A percentile compares a stretch with the other conserved stretches of the same genome.
Evolutionary conservation across 805 yeast species (phyloP).

Genomic region (Ogataea minuta): DNA sequence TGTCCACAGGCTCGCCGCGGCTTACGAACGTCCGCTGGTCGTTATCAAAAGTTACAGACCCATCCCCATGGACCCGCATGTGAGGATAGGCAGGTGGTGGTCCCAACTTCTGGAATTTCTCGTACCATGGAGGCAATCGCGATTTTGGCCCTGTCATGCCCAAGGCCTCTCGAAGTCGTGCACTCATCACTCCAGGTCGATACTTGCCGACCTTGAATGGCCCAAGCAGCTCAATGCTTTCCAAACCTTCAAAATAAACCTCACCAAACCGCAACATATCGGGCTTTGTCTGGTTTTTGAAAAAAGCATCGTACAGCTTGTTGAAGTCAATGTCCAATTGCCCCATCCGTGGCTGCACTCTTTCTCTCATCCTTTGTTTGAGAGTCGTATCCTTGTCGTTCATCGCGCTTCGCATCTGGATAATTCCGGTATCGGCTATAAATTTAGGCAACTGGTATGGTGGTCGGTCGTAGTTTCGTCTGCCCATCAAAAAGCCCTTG

Average conservation of each 20-base stretch:
- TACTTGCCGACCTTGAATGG: conserved; percentile 34
- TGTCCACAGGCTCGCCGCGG: conserved; percentile 27
- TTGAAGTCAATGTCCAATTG: conserved; percentile 81
- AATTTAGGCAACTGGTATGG: conserved; percentile 78
- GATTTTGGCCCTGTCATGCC: conserved; percentile 48
- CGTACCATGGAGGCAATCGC: conserved; percentile 77
- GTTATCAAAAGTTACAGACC: conserved; percentile 33
- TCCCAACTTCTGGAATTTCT: conserved; percentile 65
- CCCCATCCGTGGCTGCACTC: conserved; percentile 89
- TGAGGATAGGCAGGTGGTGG: conserved; percentile 81
- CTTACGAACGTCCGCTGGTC: conserved; percentile 14
- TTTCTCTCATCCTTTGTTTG: conserved; percentile 73
- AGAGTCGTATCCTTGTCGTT: conserved; percentile 53
- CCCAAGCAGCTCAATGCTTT: conserved; percentile 34
- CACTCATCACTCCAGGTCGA: conserved; percentile 68
- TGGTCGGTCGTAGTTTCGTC: conserved; percentile 62
- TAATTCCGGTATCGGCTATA: conserved; percentile 79
- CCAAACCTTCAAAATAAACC: conserved; percentile 69
- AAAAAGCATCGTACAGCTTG: conserved; percentile 81
- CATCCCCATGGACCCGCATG: conserved; percentile 45
- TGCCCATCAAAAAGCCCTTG: conserved; percentile 66
- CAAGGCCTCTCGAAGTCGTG: conserved; percentile 61
- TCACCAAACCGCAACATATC: conserved; percentile 69
- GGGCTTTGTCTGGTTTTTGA: conserved; percentile 77
- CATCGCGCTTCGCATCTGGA: conserved; percentile 73